Evolutionary conservation across 352 stramenopile genomes (phyloP).

Genomic region (Sclerospora graminicola): DNA sequence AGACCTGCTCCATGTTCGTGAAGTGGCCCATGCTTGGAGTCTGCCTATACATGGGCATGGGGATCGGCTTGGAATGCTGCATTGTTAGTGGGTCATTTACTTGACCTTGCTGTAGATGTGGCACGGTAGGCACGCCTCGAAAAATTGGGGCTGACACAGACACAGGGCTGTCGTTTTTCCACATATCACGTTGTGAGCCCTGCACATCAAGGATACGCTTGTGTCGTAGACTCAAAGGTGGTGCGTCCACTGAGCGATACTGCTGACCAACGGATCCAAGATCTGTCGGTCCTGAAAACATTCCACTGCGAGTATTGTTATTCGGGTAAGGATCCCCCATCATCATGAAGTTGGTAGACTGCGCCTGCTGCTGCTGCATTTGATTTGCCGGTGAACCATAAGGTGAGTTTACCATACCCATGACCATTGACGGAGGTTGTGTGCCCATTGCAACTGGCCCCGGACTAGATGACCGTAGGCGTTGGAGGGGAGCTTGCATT

Average conservation of each 20-base stretch:
- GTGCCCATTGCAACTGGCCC: constrained; percentile 20
- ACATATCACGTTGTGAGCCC: constrained; percentile 37
- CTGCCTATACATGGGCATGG: constrained; percentile 39
- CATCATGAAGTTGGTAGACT: constrained; percentile 26
- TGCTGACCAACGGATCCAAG: constrained; percentile 13
- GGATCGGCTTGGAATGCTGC: constrained; percentile 31
- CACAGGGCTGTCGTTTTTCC: constrained; percentile 55
- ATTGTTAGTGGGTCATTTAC: constrained; percentile 19
- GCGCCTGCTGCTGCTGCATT: constrained; percentile 22
- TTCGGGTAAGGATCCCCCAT: constrained; percentile 17
- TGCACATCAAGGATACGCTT: constrained; percentile 53
- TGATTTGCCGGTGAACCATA: constrained; percentile 25
- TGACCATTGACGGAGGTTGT: constrained; percentile 19
- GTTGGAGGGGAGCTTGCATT: constrained; percentile 26
- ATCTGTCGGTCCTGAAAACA: constrained; percentile 12
- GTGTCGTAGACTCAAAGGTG: constrained; percentile 34
- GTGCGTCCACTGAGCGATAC: constrained; percentile 25
- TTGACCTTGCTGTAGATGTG: constrained; percentile 25
- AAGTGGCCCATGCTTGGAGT: constrained; percentile 31
- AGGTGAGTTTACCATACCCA: constrained; percentile 27
- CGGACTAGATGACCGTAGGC: constrained; percentile 17
- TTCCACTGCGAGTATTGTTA: constrained; percentile 12
- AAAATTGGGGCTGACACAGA: constrained; percentile 54
- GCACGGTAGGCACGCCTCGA: constrained; percentile 19
- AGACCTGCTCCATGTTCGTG: constrained; percentile 56